phyloP scores from a whole-genome alignment of 2,329 filamentous ascomycete species.

The Aspergillus tamarii region DNA sequence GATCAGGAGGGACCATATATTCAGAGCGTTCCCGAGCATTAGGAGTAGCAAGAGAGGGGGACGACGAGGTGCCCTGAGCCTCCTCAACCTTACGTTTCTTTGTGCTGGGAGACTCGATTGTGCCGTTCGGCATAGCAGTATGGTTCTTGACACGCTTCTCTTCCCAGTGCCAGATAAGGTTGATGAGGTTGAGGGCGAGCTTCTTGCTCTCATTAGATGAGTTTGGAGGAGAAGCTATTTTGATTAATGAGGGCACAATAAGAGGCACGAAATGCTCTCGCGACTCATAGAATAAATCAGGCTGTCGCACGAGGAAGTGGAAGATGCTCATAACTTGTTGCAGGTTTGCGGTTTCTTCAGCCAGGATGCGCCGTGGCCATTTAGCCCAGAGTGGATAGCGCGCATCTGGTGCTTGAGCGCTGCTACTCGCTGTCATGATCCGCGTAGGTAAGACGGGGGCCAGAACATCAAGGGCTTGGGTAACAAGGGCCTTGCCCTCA shows the following conservation, averaged over 20 bases:
- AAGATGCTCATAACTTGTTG: constrained; percentile 98
- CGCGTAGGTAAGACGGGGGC: constrained; percentile 91
- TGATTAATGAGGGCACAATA: constrained; percentile 85
- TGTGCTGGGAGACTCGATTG: constrained; percentile 71
- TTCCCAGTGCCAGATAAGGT: constrained; percentile 91
- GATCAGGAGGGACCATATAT: constrained; percentile 67
- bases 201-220: constrained; percentile 91
- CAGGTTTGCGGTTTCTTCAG: constrained; percentile 91
- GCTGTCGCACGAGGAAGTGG: constrained; percentile 91
- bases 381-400: constrained; percentile 84
- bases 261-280: constrained; percentile 87
- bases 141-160: constrained; percentile 69
- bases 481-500: constrained; percentile 87
- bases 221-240: constrained; percentile 78
- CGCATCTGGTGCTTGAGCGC: constrained; percentile 66
- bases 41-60: constrained; percentile 55
- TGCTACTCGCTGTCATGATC: constrained; percentile 53
- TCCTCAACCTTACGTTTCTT: constrained; percentile 78
- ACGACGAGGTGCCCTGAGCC: constrained; percentile 54
- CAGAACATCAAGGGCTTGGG: constrained; percentile 90
- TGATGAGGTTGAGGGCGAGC: constrained; percentile 86
- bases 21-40: constrained; percentile 59
- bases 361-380: constrained; percentile 84
- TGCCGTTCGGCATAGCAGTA: constrained; percentile 31
- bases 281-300: constrained; percentile 91